Conservation (phyloP, 148 eudicot species). For the Polygonum maritimum region DNA sequence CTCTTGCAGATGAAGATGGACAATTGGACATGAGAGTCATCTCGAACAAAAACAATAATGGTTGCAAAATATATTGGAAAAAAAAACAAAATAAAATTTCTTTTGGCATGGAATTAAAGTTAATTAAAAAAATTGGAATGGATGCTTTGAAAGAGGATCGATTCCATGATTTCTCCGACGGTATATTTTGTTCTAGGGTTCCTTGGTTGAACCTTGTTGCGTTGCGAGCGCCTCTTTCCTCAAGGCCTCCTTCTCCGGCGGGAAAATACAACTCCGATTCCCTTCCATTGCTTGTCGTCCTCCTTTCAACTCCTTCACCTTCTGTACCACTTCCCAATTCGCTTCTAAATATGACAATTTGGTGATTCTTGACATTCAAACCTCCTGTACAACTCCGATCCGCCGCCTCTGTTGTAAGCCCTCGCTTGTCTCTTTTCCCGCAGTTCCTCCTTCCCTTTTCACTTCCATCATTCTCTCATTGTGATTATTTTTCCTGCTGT, state of each 20-base stretch:
- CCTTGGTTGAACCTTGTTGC: not conserved
- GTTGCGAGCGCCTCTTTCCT: not conserved
- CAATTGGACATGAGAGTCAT: too few species aligned
- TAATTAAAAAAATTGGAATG: too few species aligned
- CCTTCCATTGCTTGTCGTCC: not conserved
- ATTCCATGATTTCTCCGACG: too few species aligned
- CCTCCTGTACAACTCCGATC: not conserved
- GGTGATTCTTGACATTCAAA: slow-evolving; percentile 6
- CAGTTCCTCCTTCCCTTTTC: not conserved
- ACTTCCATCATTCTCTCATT: not conserved
- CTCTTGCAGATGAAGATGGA: too few species aligned
- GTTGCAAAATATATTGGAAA: too few species aligned
- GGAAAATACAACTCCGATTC: not conserved
- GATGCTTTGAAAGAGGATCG: too few species aligned
- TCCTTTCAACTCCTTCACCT: not conserved
- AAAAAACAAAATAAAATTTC: too few species aligned
- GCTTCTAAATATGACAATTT: not conserved
- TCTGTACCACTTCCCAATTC: not conserved
- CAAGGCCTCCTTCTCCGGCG: not conserved
- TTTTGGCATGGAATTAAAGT: too few species aligned
- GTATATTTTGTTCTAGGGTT: not conserved
- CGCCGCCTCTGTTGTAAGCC: slow-evolving; percentile 11
- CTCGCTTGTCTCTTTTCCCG: not conserved
- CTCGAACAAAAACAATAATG: too few species aligned
- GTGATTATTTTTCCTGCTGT: not conserved